Conservation (phyloP, 371 early-diverging fungal genomes). For the Coemansia sp. region DNA sequence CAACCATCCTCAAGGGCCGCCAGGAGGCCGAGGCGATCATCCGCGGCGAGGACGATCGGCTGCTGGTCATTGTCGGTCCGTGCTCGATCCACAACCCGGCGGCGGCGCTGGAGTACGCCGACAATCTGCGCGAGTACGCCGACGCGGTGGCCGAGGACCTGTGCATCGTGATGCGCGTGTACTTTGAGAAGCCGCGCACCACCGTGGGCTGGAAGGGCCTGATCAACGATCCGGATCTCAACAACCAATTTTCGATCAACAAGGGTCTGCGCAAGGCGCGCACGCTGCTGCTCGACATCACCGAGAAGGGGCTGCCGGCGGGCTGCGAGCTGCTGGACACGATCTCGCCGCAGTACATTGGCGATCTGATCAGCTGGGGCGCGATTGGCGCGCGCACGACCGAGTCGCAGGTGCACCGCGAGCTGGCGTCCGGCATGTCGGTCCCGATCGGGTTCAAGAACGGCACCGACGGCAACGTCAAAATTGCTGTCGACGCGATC, state of each 20-base stretch:
- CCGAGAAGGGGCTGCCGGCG: constrained; percentile 77
- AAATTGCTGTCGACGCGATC: constrained; percentile 89
- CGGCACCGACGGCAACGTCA: constrained; percentile 84
- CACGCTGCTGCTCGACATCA: constrained; percentile 67
- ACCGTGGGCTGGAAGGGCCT: constrained; percentile 93
- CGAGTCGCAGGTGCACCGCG: constrained; percentile 87
- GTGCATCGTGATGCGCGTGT: constrained; percentile 83
- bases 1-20: constrained; percentile 65
- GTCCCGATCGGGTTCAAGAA: constrained; percentile 95
- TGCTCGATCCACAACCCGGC: constrained; percentile 91
- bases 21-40: constrained; percentile 66
- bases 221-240: constrained; percentile 68
- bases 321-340: constrained; percentile 86
- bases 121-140: constrained; percentile 60
- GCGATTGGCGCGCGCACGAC: constrained; percentile 94
- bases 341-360: constrained; percentile 79
- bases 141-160: constrained; percentile 64
- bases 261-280: constrained; percentile 83
- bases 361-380: constrained; percentile 81
- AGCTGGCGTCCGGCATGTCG: constrained; percentile 87
- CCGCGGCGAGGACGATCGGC: constrained; percentile 73
- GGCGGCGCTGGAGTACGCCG: constrained; percentile 83
- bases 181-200: constrained; percentile 92
- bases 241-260: constrained; percentile 74
- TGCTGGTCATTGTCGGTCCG: constrained; percentile 77